Conservation (phyloP, 768 basidiomycete species). For the Leccinum arenicola region DNA sequence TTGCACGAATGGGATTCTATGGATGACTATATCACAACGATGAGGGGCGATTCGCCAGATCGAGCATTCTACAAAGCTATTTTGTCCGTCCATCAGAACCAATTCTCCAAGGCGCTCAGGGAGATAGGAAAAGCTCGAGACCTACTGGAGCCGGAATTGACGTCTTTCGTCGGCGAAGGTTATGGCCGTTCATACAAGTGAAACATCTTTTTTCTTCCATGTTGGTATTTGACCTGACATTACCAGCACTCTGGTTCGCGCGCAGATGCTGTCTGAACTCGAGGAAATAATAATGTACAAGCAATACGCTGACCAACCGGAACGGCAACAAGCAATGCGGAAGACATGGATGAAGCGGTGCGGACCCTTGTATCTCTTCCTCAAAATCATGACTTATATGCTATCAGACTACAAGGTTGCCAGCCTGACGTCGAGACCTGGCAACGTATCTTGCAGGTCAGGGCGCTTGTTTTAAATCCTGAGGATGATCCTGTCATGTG, state of each 20-base stretch:
- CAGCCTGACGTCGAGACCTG: constrained; percentile 99
- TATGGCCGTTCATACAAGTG: constrained; percentile 98
- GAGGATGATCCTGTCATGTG: constrained; percentile 96
- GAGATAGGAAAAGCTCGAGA: constrained; percentile 95
- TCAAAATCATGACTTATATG: neutral
- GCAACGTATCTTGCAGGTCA: constrained; percentile 96
- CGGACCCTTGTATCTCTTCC: constrained; percentile 8
- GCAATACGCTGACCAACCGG: constrained; percentile 89
- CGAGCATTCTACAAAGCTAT: constrained; percentile 96
- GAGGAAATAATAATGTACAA: constrained; percentile 98
- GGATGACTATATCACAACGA: constrained; percentile 93
- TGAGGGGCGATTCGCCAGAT: constrained; percentile 92
- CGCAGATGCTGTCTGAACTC: constrained; percentile 96
- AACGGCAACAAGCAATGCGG: constrained; percentile 85
- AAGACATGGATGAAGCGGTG: constrained; percentile 98
- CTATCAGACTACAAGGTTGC: constrained; percentile 80
- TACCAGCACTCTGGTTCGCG: constrained; percentile 86
- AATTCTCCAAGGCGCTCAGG: constrained; percentile 84
- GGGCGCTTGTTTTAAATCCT: constrained; percentile 88
- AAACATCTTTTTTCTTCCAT: constrained; percentile 23
- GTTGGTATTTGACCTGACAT: constrained; percentile 14
- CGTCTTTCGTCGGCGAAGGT: constrained; percentile 89
- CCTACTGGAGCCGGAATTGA: constrained; percentile 85
- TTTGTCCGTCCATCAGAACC: constrained; percentile 92
- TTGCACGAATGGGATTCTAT: constrained; percentile 96